Evolutionary conservation across 2,329 filamentous ascomycete genomes (phyloP).

Genomic region (Botrytis fragariae): DNA sequence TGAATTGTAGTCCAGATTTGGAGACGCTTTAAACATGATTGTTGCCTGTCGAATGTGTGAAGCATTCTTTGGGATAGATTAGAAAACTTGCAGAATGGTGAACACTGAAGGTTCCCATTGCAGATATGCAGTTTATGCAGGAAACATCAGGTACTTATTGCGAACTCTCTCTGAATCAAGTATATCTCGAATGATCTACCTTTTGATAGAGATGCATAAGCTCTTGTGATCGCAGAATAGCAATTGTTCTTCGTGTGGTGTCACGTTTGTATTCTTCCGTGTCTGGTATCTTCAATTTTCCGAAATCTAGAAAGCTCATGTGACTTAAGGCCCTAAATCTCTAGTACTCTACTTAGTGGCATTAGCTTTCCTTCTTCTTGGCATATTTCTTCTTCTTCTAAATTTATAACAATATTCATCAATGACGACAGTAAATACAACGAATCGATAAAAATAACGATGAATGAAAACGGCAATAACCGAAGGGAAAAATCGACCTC

Average conservation of each 20-base stretch:
- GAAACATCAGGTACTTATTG: not conserved
- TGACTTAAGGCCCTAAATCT: not conserved
- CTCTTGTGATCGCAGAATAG: not conserved
- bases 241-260: not conserved
- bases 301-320: not conserved
- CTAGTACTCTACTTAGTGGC: not conserved
- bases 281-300: not conserved
- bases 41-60: not conserved
- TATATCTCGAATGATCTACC: not conserved
- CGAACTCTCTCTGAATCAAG: not conserved
- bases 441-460: not conserved
- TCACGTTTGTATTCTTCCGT: not conserved
- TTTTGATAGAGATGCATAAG: not conserved
- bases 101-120: not conserved
- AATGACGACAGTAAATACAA: not conserved
- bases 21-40: no score
- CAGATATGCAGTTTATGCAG: not conserved
- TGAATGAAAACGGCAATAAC: not conserved
- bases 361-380: not conserved
- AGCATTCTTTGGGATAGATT: rapidly evolving
- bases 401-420: not conserved
- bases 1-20: no score
- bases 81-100: not conserved
- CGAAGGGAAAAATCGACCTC: not conserved
- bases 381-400: not conserved